These are phyloP conservation scores for Fraxinus excelsior DNA, from an alignment of 257 asterid genomes.

Conservation along the genomic window DNA sequence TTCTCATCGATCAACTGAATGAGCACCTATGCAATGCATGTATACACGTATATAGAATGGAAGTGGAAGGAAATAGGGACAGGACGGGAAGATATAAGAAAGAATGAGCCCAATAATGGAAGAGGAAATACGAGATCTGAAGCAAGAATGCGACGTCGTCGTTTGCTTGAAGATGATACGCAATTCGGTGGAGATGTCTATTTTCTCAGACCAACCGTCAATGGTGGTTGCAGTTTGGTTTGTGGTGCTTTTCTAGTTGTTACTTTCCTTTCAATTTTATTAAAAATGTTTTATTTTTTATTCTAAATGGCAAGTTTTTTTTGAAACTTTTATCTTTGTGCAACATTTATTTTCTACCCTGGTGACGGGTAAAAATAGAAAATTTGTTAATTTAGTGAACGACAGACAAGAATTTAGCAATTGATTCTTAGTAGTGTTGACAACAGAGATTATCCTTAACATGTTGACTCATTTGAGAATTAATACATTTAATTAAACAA, in stretches of 20 bases:
- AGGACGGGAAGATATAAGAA: slow-evolving; percentile 18
- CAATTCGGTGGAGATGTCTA: slow-evolving; percentile 35
- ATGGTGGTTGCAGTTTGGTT: slow-evolving; percentile 36
- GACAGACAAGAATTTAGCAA: not conserved
- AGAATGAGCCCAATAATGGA: slow-evolving; percentile 22
- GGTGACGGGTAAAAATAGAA: not conserved
- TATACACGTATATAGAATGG: slow-evolving; percentile 10
- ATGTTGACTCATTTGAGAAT: too few relatives aligned
- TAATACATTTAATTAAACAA: too few relatives aligned
- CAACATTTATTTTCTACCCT: not conserved
- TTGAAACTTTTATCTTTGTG: too few relatives aligned
- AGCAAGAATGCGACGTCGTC: slow-evolving; percentile 53
- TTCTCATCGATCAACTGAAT: slow-evolving; percentile 31
- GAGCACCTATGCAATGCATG: slow-evolving; percentile 13
- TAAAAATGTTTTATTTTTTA: not conserved
- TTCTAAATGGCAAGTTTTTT: not conserved
- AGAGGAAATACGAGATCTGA: slow-evolving; percentile 49
- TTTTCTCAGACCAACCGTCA: slow-evolving; percentile 37
- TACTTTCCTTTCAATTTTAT: not conserved
- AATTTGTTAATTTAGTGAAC: not conserved
- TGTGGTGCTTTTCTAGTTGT: not conserved
- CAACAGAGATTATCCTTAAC: too few relatives aligned
- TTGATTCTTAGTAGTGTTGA: not conserved
- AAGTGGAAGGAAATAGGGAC: slow-evolving; percentile 16
- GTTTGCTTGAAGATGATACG: slow-evolving; percentile 51